phyloP scores from a whole-genome alignment of 2,329 filamentous ascomycete genomes.

The Neopestalotiopsis clavispora region DNA sequence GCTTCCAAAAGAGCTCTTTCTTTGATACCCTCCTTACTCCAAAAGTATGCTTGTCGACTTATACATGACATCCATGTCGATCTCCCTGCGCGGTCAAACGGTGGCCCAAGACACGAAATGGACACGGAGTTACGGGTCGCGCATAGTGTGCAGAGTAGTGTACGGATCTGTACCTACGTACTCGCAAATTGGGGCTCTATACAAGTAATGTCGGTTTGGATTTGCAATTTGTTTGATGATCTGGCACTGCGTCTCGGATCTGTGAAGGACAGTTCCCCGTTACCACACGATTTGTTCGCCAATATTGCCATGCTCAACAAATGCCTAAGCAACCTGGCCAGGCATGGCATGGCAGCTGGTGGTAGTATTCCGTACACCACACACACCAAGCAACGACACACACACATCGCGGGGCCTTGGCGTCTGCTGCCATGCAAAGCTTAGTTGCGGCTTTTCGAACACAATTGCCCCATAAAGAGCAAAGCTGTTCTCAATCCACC shows the following conservation, averaged over 20 bases:
- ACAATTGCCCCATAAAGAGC: neutral
- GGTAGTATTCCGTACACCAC: too few species aligned
- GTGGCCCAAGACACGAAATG: neutral
- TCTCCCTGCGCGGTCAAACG: neutral
- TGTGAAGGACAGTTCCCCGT: neutral
- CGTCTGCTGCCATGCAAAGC: neutral
- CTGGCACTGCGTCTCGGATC: slow-evolving; percentile 1
- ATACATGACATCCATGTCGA: neutral
- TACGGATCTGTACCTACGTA: too few species aligned
- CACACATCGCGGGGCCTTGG: neutral
- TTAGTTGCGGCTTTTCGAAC: neutral
- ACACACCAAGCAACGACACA: neutral
- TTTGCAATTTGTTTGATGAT: neutral
- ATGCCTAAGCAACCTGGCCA: neutral
- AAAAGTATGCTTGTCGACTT: neutral
- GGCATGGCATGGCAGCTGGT: too few species aligned
- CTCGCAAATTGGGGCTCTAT: neutral
- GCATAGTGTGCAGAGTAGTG: too few species aligned
- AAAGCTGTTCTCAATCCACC: neutral
- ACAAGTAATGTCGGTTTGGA: neutral
- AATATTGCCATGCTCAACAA: neutral
- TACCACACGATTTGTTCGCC: neutral
- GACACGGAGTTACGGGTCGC: too few species aligned
- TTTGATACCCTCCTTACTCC: neutral
- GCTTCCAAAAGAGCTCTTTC: neutral